Percentiles rank a stretch among this genome's conserved stretches.
Conservation (phyloP, 2,329 filamentous ascomycete species). For the Coccinonectria pachysandricola region DNA sequence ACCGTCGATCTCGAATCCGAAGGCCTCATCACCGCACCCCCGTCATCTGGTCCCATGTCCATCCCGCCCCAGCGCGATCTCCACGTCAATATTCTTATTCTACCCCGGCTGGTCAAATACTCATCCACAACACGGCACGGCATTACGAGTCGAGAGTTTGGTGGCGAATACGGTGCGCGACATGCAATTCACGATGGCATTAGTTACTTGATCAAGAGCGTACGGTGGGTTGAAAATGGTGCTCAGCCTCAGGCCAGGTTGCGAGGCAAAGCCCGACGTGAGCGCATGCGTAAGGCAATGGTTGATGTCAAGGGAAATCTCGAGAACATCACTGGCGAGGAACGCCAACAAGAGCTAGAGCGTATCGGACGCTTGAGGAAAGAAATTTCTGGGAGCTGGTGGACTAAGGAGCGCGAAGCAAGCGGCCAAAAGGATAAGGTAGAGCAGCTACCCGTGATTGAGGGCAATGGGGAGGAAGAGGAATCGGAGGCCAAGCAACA, state of each 20-base stretch:
- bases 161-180: constrained; percentile 35
- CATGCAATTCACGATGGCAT: constrained; percentile 65
- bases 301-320: constrained; percentile 35
- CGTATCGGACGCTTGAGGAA: constrained; percentile 14
- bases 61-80: constrained; percentile 64
- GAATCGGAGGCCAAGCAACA: constrained; percentile 11
- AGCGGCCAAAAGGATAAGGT: constrained; percentile 18
- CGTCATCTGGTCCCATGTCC: constrained; percentile 48
- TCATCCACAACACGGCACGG: constrained; percentile 66
- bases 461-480: constrained; percentile 42
- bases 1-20: constrained; percentile 27
- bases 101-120: constrained; percentile 72
- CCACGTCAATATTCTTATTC: constrained; percentile 75
- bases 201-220: constrained; percentile 73
- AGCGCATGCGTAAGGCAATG: constrained; percentile 47
- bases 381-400: constrained; percentile 26
- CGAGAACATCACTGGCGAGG: constrained; percentile 20
- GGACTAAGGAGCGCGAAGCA: constrained; percentile 19
- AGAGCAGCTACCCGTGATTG: constrained; percentile 20
- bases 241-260: constrained; percentile 47
- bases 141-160: constrained; percentile 73
- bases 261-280: constrained; percentile 43
- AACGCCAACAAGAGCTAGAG: constrained; percentile 17
- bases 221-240: constrained; percentile 78
- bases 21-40: constrained; percentile 41